Evolutionary conservation across 208 protist genomes (phyloP).

Genomic region (Trypanosoma avium): DNA sequence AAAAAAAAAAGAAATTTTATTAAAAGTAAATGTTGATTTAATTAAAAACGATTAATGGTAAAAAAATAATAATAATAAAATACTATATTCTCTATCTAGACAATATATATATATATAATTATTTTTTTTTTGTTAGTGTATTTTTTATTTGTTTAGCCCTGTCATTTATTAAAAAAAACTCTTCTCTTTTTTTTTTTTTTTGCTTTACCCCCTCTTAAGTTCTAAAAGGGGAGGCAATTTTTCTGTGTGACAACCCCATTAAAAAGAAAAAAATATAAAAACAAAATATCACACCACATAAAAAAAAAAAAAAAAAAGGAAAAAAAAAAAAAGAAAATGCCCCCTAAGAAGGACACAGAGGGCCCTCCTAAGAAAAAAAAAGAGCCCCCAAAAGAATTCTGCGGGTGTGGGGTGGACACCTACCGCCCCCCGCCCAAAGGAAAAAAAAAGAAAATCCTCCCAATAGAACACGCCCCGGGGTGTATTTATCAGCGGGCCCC

Average conservation of each 20-base stretch:
- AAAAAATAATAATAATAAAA: too few species aligned
- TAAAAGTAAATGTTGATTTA: neutral
- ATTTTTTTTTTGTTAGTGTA: neutral
- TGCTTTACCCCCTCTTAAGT: too few species aligned
- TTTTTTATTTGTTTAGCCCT: neutral
- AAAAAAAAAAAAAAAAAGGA: neutral
- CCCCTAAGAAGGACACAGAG: slow-evolving; percentile 40
- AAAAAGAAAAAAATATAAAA: too few species aligned
- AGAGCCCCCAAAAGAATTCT: slow-evolving; percentile 66
- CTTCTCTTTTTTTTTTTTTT: too few species aligned
- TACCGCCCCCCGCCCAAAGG: slow-evolving; percentile 82
- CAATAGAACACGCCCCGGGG: slow-evolving; percentile 60
- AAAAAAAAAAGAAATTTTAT: too few species aligned
- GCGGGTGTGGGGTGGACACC: slow-evolving; percentile 81
- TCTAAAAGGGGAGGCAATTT: too few species aligned
- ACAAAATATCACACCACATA: neutral
- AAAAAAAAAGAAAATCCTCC: slow-evolving; percentile 55
- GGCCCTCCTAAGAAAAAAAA: slow-evolving; percentile 60
- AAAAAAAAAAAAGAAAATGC: slow-evolving; percentile 23
- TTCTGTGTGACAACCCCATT: too few species aligned
- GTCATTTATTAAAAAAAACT: neutral
- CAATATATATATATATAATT: neutral
- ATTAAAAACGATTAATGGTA: too few species aligned
- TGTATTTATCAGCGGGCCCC: slow-evolving; percentile 83
- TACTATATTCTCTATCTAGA: neutral